Base-by-base conservation (phyloP, 1,139 yeast species). In the Tardiomyces depauwii region DNA sequence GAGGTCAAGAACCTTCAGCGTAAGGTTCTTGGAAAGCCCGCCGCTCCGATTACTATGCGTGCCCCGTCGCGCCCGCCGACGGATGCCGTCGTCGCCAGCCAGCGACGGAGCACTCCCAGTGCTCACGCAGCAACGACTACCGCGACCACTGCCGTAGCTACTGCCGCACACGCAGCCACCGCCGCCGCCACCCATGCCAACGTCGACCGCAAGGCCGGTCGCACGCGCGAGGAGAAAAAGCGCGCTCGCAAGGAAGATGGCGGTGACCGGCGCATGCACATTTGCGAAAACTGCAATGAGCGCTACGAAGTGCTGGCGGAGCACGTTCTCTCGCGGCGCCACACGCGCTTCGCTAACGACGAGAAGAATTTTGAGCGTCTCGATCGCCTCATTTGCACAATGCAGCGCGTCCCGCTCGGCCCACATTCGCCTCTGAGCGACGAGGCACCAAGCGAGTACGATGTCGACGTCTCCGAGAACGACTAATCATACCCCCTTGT, bases 211-310 rank as follows among this genome's bases (percentile, higher is more conserved):
- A 40, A 40, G 32, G 42, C 16, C 11, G 12, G 6, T 23, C 14
- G 16, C 10, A 19, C 32, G 3, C 19, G 12, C 36, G 19, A 40
- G 18, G 30, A 21, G 18, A 11, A 18, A 19, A 14, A n/a, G 27
- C 25, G n/a, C 14, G 10, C 21, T 18, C 25, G 25, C 36, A 14
- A 12, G 10, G 16, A 30, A 30, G 36, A 30, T 10, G 36, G 16
- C 3, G 36, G 16, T 5, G 16, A 30, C 36, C 36, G 36, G 5
- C n/a, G 16, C n/a, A 30, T 30, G 36, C 18, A n/a, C 32, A 87
- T 85, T 64, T 91, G 98, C 66, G 99, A 91, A 61, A 93, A 91
- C 63, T 91, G 99, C 64, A 74, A 93, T 32, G 86, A 83, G 53
- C 82, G 83, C 60, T 91, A 85, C 60, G 89, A 84, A 45, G 77